Percentiles rank a stretch among this genome's conserved stretches.
Conservation (phyloP, 805 yeast genomes). For the Kazachstania taianensis region DNA sequence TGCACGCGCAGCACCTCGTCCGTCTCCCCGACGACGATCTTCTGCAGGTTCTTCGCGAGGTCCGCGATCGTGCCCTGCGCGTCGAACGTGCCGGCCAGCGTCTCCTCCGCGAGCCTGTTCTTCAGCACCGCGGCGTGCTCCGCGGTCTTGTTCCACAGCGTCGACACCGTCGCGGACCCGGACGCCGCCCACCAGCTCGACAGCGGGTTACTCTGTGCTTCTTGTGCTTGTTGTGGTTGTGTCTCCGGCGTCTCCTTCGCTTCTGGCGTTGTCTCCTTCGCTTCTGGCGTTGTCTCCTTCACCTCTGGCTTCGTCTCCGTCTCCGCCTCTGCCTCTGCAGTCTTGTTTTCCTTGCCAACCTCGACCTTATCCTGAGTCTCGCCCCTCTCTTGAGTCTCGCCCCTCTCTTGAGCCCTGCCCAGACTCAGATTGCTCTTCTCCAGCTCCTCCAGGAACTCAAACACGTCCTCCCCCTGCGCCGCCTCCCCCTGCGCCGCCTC, state of each 20-base stretch:
- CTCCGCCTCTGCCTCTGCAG: slow-evolving; percentile 8
- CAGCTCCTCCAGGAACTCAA: slow-evolving; percentile 50
- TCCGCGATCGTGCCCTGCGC: slow-evolving; percentile 24
- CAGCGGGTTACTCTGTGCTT: slow-evolving; percentile 22
- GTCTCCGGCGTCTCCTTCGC: slow-evolving; percentile 18
- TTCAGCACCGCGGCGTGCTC: slow-evolving; percentile 35
- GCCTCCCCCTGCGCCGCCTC: slow-evolving; percentile 24
- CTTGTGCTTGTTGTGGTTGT: no score
- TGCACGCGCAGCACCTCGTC: slow-evolving; percentile 51
- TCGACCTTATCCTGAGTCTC: no score
- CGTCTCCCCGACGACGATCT: slow-evolving; percentile 31
- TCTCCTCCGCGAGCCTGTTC: slow-evolving; percentile 27
- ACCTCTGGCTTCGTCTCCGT: slow-evolving; percentile 7
- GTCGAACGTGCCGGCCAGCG: slow-evolving; percentile 4
- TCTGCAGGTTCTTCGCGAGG: slow-evolving; percentile 24
- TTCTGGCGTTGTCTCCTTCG: slow-evolving; percentile 13
- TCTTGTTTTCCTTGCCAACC: slow-evolving; percentile 5
- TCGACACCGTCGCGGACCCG: slow-evolving; percentile 56
- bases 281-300: slow-evolving; percentile 11
- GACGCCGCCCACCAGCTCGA: slow-evolving; percentile 68
- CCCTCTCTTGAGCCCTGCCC: slow-evolving; percentile 3
- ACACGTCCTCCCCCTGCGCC: slow-evolving; percentile 26
- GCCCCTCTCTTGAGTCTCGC: slow-evolving; percentile 3
- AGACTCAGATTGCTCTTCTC: slow-evolving; percentile 46
- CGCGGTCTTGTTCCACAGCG: slow-evolving; percentile 57